Conservation (phyloP, 768 basidiomycete genomes). For the Tubosaeta sp. region DNA sequence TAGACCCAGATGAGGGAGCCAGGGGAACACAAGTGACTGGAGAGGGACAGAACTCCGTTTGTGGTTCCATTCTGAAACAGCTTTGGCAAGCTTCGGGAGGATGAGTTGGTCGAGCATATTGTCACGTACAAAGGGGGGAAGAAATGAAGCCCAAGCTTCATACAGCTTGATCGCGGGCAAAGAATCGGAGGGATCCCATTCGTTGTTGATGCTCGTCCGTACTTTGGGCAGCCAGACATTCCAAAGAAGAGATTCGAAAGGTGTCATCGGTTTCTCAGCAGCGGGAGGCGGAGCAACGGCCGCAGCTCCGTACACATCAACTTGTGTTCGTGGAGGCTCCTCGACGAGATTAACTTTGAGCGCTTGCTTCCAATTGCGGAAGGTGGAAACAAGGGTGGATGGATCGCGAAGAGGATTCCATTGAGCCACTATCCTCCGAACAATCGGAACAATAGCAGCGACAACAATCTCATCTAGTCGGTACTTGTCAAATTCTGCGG, state of each 20-base stretch:
- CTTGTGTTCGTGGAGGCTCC: slow-evolving; percentile 39
- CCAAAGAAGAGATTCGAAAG: slow-evolving; percentile 94
- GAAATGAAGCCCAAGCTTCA: slow-evolving; percentile 81
- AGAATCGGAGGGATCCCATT: slow-evolving; percentile 78
- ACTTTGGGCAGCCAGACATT: slow-evolving; percentile 93
- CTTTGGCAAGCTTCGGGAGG: slow-evolving; percentile 84
- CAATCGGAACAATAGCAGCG: slow-evolving; percentile 79
- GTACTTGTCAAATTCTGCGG: slow-evolving; percentile 72
- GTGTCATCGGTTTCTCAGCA: slow-evolving; percentile 73
- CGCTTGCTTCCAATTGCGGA: slow-evolving; percentile 66
- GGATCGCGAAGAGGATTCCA: slow-evolving; percentile 90
- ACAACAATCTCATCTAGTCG: slow-evolving; percentile 89
- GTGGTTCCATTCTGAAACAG: slow-evolving; percentile 80
- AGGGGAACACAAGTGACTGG: slow-evolving; percentile 87
- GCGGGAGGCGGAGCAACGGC: slow-evolving; percentile 29
- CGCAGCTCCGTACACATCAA: slow-evolving; percentile 56
- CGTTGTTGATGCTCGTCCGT: slow-evolving; percentile 91
- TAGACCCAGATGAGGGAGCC: slow-evolving; percentile 86
- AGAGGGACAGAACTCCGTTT: slow-evolving; percentile 56
- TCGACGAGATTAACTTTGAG: slow-evolving; percentile 54
- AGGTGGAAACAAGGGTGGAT: slow-evolving; percentile 54
- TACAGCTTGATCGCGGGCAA: slow-evolving; percentile 76
- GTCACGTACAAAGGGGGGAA: slow-evolving; percentile 89
- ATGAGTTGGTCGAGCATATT: slow-evolving; percentile 96
- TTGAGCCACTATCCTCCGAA: slow-evolving; percentile 64